These are phyloP conservation scores for Lablab purpureus DNA, from an alignment of 306 rosid species.

Conservation along the genomic window DNA sequence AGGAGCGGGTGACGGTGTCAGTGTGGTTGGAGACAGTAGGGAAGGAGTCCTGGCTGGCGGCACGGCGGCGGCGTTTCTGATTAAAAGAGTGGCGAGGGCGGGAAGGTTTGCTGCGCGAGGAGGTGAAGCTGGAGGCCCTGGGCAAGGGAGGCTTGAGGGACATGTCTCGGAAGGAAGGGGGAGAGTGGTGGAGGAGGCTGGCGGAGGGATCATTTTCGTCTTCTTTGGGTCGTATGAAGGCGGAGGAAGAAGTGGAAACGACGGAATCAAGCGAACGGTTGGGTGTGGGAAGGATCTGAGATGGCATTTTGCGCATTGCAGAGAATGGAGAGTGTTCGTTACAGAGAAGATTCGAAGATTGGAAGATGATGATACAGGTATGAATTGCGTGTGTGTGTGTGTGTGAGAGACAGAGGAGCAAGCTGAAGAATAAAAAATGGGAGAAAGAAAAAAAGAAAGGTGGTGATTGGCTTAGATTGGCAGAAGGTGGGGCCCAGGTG, in stretches of 20 bases:
- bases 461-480: background rate
- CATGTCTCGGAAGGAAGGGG: constrained; percentile 55
- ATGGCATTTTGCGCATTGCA: constrained; percentile 54
- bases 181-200: constrained; percentile 48
- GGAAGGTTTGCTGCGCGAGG: background rate
- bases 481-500: background rate
- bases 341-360: too few species aligned
- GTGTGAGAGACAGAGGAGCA: background rate
- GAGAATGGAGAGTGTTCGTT: background rate
- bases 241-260: background rate
- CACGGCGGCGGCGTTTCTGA: constrained; percentile 76
- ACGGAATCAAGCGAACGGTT: constrained; percentile 38
- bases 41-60: constrained; percentile 64
- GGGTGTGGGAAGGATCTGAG: constrained; percentile 62
- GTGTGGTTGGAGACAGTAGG: constrained; percentile 34
- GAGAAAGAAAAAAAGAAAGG: background rate
- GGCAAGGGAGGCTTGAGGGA: constrained; percentile 59
- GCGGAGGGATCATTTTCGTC: constrained; percentile 52
- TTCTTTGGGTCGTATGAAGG: constrained; percentile 35
- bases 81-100: background rate
- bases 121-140: constrained; percentile 58
- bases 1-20: constrained; percentile 18
- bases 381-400: background rate
- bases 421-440: too few species aligned
- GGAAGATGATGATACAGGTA: background rate